A percentile compares a stretch with the other conserved stretches of the same genome.
Conservation (phyloP, 179 eudicot genomes). For the Dionaea muscipula region DNA sequence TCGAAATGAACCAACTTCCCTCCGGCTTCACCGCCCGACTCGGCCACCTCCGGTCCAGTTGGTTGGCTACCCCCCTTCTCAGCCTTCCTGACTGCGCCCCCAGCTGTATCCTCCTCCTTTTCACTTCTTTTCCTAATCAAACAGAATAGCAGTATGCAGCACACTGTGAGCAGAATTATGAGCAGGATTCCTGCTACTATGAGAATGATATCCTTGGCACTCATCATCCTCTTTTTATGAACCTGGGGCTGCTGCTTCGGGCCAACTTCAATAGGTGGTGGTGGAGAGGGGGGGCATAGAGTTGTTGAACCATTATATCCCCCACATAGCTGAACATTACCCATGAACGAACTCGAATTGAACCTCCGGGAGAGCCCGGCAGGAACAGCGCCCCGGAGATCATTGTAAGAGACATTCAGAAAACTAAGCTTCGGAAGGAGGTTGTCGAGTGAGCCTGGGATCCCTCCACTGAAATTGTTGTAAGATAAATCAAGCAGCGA, state of each 20-base stretch:
- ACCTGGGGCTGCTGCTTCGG: constrained; percentile 1
- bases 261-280: constrained; percentile 25
- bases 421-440: constrained; percentile 33
- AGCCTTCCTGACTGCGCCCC: constrained; percentile 4
- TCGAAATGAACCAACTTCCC: constrained; percentile 91
- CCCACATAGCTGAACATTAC: constrained; percentile 69
- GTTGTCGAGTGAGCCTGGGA: constrained; percentile 48
- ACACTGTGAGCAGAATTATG: constrained; percentile 45
- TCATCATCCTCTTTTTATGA: constrained; percentile 22
- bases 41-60: constrained; percentile 8
- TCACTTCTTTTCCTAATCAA: constrained; percentile 42
- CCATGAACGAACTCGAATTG: constrained; percentile 57
- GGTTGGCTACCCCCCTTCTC: constrained; percentile 27
- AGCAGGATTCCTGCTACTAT: constrained; percentile 72
- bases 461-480: constrained; percentile 53
- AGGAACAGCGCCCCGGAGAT: constrained; percentile 72
- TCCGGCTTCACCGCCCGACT: constrained; percentile 42
- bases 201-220: constrained; percentile 61
- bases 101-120: constrained; percentile 24
- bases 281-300: constrained; percentile 32
- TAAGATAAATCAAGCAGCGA: constrained; percentile 47
- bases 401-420: constrained; percentile 81
- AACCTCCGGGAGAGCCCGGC: constrained; percentile 38
- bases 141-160: constrained; percentile 65
- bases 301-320: constrained; percentile 50